A percentile compares a stretch with the other conserved stretches of the same genome.
Evolutionary conservation across 768 basidiomycete species (phyloP).

Genomic region (Artomyces pyxidatus): DNA sequence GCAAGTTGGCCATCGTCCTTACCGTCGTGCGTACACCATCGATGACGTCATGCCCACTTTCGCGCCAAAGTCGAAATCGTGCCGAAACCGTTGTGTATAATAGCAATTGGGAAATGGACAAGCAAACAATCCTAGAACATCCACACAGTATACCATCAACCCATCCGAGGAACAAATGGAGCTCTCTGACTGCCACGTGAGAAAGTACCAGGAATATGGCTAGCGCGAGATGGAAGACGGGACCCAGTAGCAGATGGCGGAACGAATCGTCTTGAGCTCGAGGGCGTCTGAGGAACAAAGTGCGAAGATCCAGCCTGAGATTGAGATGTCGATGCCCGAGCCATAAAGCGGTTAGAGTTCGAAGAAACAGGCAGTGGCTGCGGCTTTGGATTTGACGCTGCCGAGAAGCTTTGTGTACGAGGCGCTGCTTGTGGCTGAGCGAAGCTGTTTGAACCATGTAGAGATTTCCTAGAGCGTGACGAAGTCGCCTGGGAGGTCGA

Average conservation of each 20-base stretch:
- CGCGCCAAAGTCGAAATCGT: too few species aligned
- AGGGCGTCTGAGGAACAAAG: constrained; percentile 15
- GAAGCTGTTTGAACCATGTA: too few species aligned
- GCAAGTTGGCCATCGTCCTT: too few species aligned
- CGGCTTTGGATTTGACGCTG: not conserved
- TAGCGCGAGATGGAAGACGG: constrained; percentile 14
- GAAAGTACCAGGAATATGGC: constrained; percentile 1
- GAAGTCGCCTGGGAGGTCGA: not conserved
- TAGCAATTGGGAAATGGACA: too few species aligned
- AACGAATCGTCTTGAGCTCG: constrained; percentile 13
- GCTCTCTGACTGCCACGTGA: constrained; percentile 33
- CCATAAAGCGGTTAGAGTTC: constrained; percentile 3
- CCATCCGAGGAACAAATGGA: constrained; percentile 35
- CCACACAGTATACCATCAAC: constrained; percentile 18
- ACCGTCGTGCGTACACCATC: too few species aligned
- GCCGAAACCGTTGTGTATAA: too few species aligned
- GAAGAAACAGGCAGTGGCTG: not conserved
- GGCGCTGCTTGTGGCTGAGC: not conserved
- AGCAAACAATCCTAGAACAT: too few species aligned
- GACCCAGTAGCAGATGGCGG: constrained; percentile 5
- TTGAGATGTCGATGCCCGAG: constrained; percentile 9
- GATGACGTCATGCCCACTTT: too few species aligned
- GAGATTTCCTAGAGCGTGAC: too few species aligned
- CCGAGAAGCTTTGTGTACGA: not conserved
- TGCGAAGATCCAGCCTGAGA: not conserved